Evolutionary conservation across 1,284 basidiomycete species (phyloP).

Genomic region (Leccinum pachyderme): DNA sequence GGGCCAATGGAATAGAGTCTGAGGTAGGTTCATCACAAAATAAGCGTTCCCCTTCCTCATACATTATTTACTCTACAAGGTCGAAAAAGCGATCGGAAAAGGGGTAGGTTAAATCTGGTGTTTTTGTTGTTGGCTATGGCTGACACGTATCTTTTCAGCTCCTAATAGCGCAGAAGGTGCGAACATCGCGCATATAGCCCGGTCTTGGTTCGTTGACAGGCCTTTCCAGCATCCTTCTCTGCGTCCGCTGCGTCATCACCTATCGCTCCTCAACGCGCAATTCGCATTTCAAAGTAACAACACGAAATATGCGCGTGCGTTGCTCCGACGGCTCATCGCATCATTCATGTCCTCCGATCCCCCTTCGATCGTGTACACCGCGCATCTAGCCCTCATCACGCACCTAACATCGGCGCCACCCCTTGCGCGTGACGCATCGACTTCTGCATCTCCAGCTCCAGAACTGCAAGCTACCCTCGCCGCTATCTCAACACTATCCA

Average conservation of each 20-base stretch:
- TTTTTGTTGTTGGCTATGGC: not conserved
- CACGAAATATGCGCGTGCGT: constrained; percentile 53
- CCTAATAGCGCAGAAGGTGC: constrained; percentile 60
- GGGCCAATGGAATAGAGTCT: constrained; percentile 47
- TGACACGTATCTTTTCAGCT: constrained; percentile 39
- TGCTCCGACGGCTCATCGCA: constrained; percentile 52
- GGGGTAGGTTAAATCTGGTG: constrained; percentile 37
- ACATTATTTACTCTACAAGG: constrained; percentile 28
- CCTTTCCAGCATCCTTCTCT: constrained; percentile 56
- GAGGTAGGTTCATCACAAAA: constrained; percentile 42
- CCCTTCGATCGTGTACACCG: constrained; percentile 49
- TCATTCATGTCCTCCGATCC: constrained; percentile 48
- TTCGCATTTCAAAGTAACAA: constrained; percentile 45
- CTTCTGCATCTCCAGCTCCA: constrained; percentile 9
- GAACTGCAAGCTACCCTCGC: constrained; percentile 40
- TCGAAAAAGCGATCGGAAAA: constrained; percentile 50
- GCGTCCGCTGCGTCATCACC: constrained; percentile 52
- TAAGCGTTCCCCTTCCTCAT: constrained; percentile 5
- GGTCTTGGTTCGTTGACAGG: constrained; percentile 6
- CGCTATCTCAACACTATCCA: constrained; percentile 43
- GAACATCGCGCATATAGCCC: constrained; percentile 12
- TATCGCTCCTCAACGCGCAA: constrained; percentile 58
- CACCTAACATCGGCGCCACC: constrained; percentile 35
- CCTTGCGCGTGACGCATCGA: constrained; percentile 3
- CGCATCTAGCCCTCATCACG: constrained; percentile 53